Conservation (phyloP, 73 alveolate species). For the Paramecium bursaria region DNA sequence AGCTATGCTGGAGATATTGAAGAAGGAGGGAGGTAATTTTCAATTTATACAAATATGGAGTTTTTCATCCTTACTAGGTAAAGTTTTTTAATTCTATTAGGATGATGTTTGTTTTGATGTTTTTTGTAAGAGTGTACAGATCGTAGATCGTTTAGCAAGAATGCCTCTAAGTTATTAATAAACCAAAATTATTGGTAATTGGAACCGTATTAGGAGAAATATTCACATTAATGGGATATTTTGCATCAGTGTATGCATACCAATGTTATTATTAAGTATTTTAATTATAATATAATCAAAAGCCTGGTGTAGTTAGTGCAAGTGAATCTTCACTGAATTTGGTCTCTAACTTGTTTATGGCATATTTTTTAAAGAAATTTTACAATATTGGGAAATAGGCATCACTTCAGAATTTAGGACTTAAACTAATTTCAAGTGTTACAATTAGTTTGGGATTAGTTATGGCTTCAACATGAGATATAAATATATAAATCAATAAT, state of each 20-base stretch:
- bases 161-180: no score
- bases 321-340: slow-evolving; percentile 60
- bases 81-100: neutral
- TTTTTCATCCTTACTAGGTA: slow-evolving; percentile 22
- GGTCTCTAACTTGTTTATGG: slow-evolving; percentile 24
- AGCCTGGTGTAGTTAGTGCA: slow-evolving; percentile 57
- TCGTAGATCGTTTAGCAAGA: no score
- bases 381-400: slow-evolving; percentile 48
- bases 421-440: slow-evolving; percentile 28
- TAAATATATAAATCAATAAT: no score
- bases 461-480: neutral
- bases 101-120: slow-evolving; percentile 17
- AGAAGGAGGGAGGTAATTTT: neutral
- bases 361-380: slow-evolving; percentile 14
- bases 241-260: slow-evolving; percentile 51
- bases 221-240: slow-evolving; percentile 38
- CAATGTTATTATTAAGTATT: slow-evolving; percentile 38
- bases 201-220: slow-evolving; percentile 39
- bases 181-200: neutral
- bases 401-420: slow-evolving; percentile 25
- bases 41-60: slow-evolving; percentile 35
- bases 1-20: slow-evolving; percentile 40
- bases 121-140: no score
- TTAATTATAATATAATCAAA: neutral
- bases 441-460: slow-evolving; percentile 41